A percentile compares a stretch with the other conserved stretches of the same genome.
phyloP scores from a whole-genome alignment of 495 filamentous ascomycete genomes.

The Neurospora africana region DNA sequence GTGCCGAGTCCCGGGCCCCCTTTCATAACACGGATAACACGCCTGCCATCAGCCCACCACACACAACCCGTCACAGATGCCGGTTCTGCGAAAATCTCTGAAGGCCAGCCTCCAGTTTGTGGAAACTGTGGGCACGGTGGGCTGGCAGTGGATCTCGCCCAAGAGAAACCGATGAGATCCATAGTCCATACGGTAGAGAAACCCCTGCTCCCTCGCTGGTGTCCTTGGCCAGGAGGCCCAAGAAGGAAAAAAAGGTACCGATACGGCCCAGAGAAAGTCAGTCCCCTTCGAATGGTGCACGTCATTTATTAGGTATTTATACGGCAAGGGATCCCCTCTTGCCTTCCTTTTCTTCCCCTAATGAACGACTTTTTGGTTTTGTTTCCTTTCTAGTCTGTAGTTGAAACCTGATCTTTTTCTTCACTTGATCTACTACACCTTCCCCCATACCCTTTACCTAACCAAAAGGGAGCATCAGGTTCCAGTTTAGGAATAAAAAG shows the following conservation, averaged over 20 bases:
- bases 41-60: not conserved
- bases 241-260: not conserved
- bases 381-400: not conserved
- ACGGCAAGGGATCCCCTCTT: not conserved
- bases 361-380: not conserved
- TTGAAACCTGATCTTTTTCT: not conserved
- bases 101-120: not conserved
- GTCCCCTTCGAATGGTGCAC: not conserved
- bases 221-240: not conserved
- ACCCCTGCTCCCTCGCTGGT: not conserved
- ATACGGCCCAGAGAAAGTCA: not conserved
- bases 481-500: not conserved
- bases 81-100: not conserved
- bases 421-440: not conserved
- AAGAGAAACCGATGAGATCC: not conserved
- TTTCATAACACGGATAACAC: not conserved
- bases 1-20: conserved; percentile 3
- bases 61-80: not conserved
- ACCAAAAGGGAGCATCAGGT: not conserved
- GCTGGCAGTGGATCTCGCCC: not conserved
- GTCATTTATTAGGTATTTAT: not conserved
- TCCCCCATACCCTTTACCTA: not conserved
- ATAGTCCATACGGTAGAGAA: not conserved
- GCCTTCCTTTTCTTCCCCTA: not conserved
- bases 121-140: not conserved